These are phyloP conservation scores for Boletus reticuloceps DNA, from an alignment of 768 basidiomycete genomes.

Conservation along the genomic window DNA sequence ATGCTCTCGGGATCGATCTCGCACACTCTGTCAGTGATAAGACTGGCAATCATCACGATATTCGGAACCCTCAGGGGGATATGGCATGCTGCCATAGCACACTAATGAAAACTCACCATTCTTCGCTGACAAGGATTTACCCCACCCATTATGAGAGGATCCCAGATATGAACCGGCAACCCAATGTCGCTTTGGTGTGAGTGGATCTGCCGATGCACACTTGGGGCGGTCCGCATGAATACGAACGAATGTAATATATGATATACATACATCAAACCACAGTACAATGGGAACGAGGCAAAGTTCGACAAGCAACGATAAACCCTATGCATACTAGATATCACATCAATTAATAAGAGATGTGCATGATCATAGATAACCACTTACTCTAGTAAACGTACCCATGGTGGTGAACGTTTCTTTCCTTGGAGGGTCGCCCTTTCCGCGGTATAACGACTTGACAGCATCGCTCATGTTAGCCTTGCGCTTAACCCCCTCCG, in stretches of 20 bases:
- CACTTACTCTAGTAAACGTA: slow-evolving; percentile 85
- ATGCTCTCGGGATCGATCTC: no score
- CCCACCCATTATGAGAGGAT: no score
- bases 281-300: not conserved
- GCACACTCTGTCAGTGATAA: no score
- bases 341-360: slow-evolving; percentile 1
- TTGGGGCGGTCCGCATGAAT: not conserved
- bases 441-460: slow-evolving; percentile 66
- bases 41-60: no score
- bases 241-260: not conserved
- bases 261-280: slow-evolving; percentile 10
- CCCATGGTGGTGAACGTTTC: slow-evolving; percentile 92
- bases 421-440: slow-evolving; percentile 58
- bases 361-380: not conserved
- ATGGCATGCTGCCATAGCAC: no score
- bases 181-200: no score
- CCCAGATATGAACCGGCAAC: no score
- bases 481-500: slow-evolving; percentile 82
- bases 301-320: no score
- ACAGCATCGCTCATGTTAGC: slow-evolving; percentile 84
- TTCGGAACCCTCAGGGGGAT: no score
- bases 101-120: no score
- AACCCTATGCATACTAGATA: slow-evolving; percentile 20
- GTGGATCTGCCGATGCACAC: no score
- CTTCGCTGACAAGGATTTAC: no score